Evolutionary conservation across 1,139 yeast species (phyloP).

Genomic region (Blastobotrys ciferrii): DNA sequence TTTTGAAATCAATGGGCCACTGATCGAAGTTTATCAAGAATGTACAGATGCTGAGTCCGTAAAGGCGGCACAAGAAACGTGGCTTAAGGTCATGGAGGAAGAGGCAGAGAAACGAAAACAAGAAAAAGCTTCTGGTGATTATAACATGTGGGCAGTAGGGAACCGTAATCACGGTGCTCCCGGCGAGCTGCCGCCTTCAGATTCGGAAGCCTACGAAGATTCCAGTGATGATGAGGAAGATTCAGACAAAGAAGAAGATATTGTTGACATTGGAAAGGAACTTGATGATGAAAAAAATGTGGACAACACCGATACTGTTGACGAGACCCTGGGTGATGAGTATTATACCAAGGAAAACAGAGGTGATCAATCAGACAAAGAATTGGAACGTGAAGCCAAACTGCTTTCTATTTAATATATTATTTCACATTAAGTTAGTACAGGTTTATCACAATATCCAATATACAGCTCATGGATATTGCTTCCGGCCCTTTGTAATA

Average conservation of each 20-base stretch:
- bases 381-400: slow-evolving; percentile 3
- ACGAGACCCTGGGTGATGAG: background rate
- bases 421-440: too few relatives aligned
- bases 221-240: slow-evolving; percentile 16
- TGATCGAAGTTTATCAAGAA: slow-evolving; percentile 66
- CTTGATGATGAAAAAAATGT: slow-evolving; percentile 13
- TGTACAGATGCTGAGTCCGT: slow-evolving; percentile 84
- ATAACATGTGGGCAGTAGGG: slow-evolving; percentile 58
- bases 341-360: background rate
- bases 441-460: too few relatives aligned
- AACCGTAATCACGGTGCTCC: slow-evolving; percentile 58
- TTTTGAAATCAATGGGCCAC: slow-evolving; percentile 74
- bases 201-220: slow-evolving; percentile 33
- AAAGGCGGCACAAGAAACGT: slow-evolving; percentile 66
- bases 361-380: background rate
- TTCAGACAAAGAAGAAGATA: slow-evolving; percentile 9
- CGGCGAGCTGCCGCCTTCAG: slow-evolving; percentile 34
- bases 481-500: too few relatives aligned
- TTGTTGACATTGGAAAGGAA: slow-evolving; percentile 10
- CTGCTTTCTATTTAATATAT: background rate
- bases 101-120: slow-evolving; percentile 63
- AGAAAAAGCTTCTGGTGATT: slow-evolving; percentile 46
- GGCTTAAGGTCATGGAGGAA: slow-evolving; percentile 65
- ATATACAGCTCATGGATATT: too few relatives aligned
- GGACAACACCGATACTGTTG: slow-evolving; percentile 13